These are phyloP conservation scores for Hypoxylon intermedium DNA, from an alignment of 495 filamentous ascomycete genomes.

Conservation along the genomic window DNA sequence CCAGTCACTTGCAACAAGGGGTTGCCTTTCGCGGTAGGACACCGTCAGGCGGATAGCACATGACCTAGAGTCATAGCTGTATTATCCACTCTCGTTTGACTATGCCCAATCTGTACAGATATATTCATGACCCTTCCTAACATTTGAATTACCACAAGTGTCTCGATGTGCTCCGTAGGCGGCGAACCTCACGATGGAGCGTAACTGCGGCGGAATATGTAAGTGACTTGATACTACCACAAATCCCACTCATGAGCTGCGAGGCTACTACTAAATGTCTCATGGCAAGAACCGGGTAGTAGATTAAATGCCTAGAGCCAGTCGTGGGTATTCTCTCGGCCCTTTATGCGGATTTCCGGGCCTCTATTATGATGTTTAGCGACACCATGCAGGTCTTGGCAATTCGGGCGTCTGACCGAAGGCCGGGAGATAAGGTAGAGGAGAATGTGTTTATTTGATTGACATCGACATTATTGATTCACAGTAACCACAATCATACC, in stretches of 20 bases:
- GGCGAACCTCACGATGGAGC: conserved; percentile 12
- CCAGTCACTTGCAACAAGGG: conserved; percentile 17
- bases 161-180: conserved; percentile 5
- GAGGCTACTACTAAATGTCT: conserved; percentile 36
- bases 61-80: background rate
- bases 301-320: conserved; percentile 27
- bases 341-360: conserved; percentile 38
- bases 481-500: too few relatives aligned
- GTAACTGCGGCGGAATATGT: conserved; percentile 11
- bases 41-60: background rate
- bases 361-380: conserved; percentile 27
- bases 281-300: conserved; percentile 27
- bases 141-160: background rate
- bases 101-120: background rate
- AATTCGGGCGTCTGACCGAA: conserved; percentile 18
- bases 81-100: background rate
- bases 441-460: background rate
- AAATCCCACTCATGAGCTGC: conserved; percentile 13
- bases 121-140: too few relatives aligned
- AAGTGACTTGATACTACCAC: background rate
- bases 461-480: background rate
- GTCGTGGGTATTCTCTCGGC: conserved; percentile 21
- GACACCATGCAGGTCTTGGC: conserved; percentile 25
- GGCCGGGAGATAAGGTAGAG: conserved; percentile 17
- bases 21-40: conserved; percentile 1